Evolutionary conservation across 2,329 filamentous ascomycete genomes (phyloP), one percentile per base, ranked within the genome.

Genomic region (Alternaria triticimaculans): DNA sequence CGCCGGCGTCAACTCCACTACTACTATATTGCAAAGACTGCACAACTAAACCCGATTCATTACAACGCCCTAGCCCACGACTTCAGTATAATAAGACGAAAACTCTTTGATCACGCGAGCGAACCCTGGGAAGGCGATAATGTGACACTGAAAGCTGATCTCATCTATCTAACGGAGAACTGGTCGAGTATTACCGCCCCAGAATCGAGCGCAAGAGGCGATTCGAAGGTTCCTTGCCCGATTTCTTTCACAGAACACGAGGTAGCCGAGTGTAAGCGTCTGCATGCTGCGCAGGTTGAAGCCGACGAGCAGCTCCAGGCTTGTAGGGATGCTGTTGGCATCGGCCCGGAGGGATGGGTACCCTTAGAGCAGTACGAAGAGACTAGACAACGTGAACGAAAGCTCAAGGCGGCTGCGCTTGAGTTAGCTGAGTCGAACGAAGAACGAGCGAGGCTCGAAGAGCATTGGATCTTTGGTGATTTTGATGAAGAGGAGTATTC

Each of bases 381-480:
- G 61, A 43, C 55, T 44, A 70, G 62, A 55, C 55, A 60, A 57
- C 59, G 61, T 18, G 65, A 28, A 58, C 49, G 21, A 37, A 63
- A 62, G 61, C 60, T 70, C 25, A 78, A 76, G 58, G 69, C 58
- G 18, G 58, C 72, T 57, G 67, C 71, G 23, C 65, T 74, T 51
- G 68, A 71, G 37, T 63, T 62, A 59, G 66, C 70, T 59, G 69
- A 76, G 58, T 66, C 69, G 41, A 61, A 72, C 11, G 63, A 70
- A 21, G 72, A 73, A 55, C 56, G 68, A 37, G 20, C 30, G 54
- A 67, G 23, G 46, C 25, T 73, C 26, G 33, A 5, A 14, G 64
- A 72, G 64, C 71, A 76, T 64, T 76, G 73, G 74, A 63, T 71
- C 6, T 75, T 76, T 50, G 73, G 76, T 62, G 75, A 79, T 58